Conservation (phyloP, 2,329 filamentous ascomycete genomes). For the Pseudopyricularia cyperi region DNA sequence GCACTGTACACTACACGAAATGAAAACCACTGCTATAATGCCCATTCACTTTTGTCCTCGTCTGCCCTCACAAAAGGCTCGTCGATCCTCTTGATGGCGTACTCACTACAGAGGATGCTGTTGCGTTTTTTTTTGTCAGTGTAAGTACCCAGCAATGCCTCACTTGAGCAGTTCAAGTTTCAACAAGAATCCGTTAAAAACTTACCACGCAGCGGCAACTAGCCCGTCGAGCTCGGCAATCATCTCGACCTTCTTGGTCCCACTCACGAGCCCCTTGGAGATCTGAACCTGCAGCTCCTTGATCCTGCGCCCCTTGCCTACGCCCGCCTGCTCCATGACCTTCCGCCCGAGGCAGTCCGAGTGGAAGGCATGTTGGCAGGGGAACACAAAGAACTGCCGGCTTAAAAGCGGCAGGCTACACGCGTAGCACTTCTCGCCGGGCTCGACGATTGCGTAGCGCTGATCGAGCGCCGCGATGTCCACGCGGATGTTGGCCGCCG, state of each 20-base stretch:
- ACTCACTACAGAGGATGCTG: conserved; percentile 86
- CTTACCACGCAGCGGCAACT: conserved; percentile 78
- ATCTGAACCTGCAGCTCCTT: conserved; percentile 76
- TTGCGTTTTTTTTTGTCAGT: conserved; percentile 10
- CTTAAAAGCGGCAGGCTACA: conserved; percentile 78
- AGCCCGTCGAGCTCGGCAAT: conserved; percentile 84
- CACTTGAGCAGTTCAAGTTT: background rate
- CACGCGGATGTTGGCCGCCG: conserved; percentile 77
- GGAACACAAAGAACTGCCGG: conserved; percentile 94
- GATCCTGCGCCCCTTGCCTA: conserved; percentile 66
- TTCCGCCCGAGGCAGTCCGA: conserved; percentile 82
- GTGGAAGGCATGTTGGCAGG: conserved; percentile 96
- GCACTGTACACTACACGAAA: background rate
- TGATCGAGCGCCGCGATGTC: conserved; percentile 79
- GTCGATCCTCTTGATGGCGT: conserved; percentile 87
- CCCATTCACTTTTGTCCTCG: conserved; percentile 75
- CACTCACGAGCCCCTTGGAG: conserved; percentile 57
- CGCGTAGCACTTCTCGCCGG: conserved; percentile 84
- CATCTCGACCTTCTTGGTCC: conserved; percentile 64
- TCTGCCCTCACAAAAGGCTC: conserved; percentile 71
- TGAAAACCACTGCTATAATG: conserved; percentile 14
- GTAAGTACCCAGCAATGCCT: background rate
- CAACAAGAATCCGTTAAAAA: too few relatives aligned
- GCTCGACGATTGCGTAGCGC: conserved; percentile 91
- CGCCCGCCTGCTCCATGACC: conserved; percentile 70